Evolutionary conservation across 1,139 yeast species (phyloP).

Genomic region (Candida tunisiensis): DNA sequence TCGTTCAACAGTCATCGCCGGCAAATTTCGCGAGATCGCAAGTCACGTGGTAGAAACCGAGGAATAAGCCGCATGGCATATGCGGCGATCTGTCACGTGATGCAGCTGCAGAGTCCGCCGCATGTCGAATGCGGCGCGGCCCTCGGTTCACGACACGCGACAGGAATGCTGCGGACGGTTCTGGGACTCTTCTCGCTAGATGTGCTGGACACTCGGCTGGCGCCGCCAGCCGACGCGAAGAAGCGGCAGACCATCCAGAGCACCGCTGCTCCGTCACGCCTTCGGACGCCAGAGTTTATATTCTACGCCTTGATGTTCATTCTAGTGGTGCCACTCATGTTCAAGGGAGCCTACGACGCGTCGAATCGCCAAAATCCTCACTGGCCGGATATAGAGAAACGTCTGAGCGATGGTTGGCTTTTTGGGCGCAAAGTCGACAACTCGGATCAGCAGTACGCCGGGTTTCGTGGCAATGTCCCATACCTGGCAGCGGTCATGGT

Average conservation of each 20-base stretch:
- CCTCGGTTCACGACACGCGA: too few species aligned
- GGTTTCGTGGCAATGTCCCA: constrained; percentile 68
- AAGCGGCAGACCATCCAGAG: constrained; percentile 25
- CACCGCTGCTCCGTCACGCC: constrained; percentile 38
- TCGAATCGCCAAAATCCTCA: constrained; percentile 31
- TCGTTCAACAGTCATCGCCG: constrained; percentile 24
- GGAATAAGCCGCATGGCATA: too few species aligned
- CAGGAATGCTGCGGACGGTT: too few species aligned
- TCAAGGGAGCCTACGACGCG: constrained; percentile 67
- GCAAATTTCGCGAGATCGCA: too few species aligned
- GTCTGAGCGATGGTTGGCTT: constrained; percentile 35
- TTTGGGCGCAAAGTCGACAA: constrained; percentile 34
- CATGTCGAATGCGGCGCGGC: too few species aligned
- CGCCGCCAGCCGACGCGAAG: constrained; percentile 32
- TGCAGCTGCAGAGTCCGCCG: too few species aligned
- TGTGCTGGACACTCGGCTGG: constrained; percentile 58
- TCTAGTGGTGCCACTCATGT: constrained; percentile 66
- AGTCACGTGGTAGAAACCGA: too few species aligned
- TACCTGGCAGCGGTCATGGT: constrained; percentile 36
- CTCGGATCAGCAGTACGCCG: constrained; percentile 77
- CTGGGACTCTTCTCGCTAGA: constrained; percentile 41
- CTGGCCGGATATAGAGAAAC: not conserved
- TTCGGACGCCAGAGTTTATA: constrained; percentile 63
- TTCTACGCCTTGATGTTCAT: constrained; percentile 46
- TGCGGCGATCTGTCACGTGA: too few species aligned